A percentile compares a stretch with the other conserved stretches of the same genome.
Evolutionary conservation across 768 basidiomycete species (phyloP).

Genomic region (Pleurotus eryngii): DNA sequence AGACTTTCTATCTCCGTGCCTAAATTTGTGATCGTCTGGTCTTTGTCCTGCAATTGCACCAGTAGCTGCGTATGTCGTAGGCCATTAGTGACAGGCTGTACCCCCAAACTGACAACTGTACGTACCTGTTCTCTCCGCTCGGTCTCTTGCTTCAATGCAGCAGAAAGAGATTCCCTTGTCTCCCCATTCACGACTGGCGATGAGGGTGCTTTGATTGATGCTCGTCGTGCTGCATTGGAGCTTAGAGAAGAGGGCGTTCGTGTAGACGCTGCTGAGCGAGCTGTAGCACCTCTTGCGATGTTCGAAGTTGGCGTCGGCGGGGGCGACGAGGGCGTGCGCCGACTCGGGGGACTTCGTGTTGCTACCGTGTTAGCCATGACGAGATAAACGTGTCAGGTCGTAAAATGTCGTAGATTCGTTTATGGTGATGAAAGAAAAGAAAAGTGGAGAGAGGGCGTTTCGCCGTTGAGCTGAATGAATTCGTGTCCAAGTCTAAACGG

Average conservation of each 20-base stretch:
- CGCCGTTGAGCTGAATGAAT: too few relatives aligned
- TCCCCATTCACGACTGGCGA: constrained; percentile 36
- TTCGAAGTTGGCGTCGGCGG: constrained; percentile 36
- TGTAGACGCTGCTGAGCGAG: constrained; percentile 62
- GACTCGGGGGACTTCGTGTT: constrained; percentile 41
- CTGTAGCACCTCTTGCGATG: constrained; percentile 52
- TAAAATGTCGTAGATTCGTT: not conserved
- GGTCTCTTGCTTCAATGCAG: constrained; percentile 70
- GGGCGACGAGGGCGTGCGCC: constrained; percentile 42
- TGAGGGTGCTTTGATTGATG: constrained; percentile 45
- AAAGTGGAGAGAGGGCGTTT: not conserved
- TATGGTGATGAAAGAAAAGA: not conserved
- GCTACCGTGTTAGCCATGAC: constrained; percentile 45
- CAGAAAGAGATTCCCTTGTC: constrained; percentile 51
- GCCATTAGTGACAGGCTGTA: constrained; percentile 8
- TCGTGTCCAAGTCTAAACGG: not conserved
- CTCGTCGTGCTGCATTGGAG: constrained; percentile 45
- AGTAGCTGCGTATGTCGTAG: constrained; percentile 49
- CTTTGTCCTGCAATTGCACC: constrained; percentile 75
- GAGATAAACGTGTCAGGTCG: constrained; percentile 2
- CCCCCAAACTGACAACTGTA: constrained; percentile 10
- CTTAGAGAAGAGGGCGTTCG: constrained; percentile 52
- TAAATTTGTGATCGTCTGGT: constrained; percentile 60
- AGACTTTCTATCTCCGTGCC: constrained; percentile 63
- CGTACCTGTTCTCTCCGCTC: constrained; percentile 79